phyloP scores from a whole-genome alignment of 768 basidiomycete species.

The Auricularia sp. region DNA sequence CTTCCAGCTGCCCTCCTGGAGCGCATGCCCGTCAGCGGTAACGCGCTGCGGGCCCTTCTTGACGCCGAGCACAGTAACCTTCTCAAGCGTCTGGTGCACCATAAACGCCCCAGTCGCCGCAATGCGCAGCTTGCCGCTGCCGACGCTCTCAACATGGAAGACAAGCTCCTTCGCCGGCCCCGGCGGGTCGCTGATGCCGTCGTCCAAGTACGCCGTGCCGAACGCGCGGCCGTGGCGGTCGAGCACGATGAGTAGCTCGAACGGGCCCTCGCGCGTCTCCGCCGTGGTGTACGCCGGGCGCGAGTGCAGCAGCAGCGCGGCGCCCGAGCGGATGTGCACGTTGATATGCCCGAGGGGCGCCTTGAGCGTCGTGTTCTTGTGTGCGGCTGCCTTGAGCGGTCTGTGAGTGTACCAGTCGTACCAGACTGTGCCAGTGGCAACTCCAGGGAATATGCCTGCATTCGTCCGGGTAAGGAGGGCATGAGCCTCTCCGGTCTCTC shows the following conservation, averaged over 20 bases:
- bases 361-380: constrained; percentile 39
- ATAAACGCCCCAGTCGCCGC: constrained; percentile 30
- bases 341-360: constrained; percentile 70
- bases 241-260: constrained; percentile 51
- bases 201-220: constrained; percentile 60
- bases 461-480: too few relatives aligned
- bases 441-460: constrained; percentile 56
- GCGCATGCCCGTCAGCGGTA: constrained; percentile 26
- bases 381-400: constrained; percentile 33
- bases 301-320: constrained; percentile 51
- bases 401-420: constrained; percentile 68
- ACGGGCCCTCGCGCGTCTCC: constrained; percentile 55
- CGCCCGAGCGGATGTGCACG: constrained; percentile 62
- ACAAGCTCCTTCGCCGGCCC: constrained; percentile 21
- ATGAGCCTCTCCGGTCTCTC: too few relatives aligned
- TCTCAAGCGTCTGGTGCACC: constrained; percentile 37
- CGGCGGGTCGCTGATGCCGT: constrained; percentile 54
- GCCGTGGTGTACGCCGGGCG: constrained; percentile 47
- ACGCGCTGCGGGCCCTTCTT: constrained; percentile 30
- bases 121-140: too few relatives aligned
- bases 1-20: constrained; percentile 24
- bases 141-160: too few relatives aligned
- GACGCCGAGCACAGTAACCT: constrained; percentile 50
- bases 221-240: constrained; percentile 37
- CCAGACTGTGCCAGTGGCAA: constrained; percentile 44